Base-by-base conservation (phyloP, 2,329 filamentous ascomycete genomes). In the Verticillium albo-atrum region DNA sequence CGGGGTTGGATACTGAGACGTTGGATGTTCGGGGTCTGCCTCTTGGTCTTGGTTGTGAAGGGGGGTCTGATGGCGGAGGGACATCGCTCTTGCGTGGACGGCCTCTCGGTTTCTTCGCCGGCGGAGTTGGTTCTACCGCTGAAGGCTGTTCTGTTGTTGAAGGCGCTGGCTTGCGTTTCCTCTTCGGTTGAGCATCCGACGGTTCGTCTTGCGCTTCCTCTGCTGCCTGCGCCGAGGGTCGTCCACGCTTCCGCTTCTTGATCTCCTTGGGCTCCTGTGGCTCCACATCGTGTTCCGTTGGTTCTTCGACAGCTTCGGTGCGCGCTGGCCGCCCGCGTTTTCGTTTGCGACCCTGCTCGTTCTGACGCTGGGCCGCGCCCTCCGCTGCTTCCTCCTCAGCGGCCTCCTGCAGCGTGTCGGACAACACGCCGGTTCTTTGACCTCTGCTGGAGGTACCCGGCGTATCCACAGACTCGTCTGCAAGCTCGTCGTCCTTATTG, bases 251-350 rank as follows among this genome's bases (percentile, higher is more conserved):
- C 58, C 34, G 61, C 59, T 51, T 64, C 56, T 32, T 54, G n/a
- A 28, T 58, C 53, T 6, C 10, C n/a, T 7, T 6, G 14, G 12
- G 58, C 53, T 58, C 56, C 53, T 53, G 58, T 37, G 64, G 34
- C 35, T 70, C 70, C 53, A 57, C 42, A 6, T 47, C 42, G 9
- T 47, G 42, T 32, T 59, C 52, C 35, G 66, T 61, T 6, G 65
- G 64, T 58, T 63, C 58, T 37, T 68, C 64, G 42, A 35, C 34
- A 47, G 63, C 58, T 53, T 55, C 62, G 50, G 76, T 76, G 76
- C 75, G 75, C 32, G 74, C 66, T 14, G 73, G 75, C 47, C 74
- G 72, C 58, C 75, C 75, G 68, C 77, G 77, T 67, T 78, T 79
- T 63, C 77, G 77, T 64, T 75, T 77, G 57, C 71, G 71, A 28